These are phyloP conservation scores for Lobosporangium transversale DNA, from an alignment of 192 early-diverging fungal species.

Conservation along the genomic window DNA sequence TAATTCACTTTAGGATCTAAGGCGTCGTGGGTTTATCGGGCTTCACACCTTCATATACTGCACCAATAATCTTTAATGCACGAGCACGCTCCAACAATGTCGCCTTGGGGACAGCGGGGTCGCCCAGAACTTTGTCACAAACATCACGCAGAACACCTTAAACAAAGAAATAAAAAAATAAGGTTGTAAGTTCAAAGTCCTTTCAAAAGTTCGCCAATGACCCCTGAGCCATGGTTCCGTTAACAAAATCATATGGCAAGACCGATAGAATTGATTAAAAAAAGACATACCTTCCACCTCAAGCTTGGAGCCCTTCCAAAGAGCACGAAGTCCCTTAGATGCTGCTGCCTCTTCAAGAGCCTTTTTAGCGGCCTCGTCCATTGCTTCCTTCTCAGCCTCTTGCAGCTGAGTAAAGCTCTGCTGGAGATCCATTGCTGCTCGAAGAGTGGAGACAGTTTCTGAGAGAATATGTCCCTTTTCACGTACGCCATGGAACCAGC, in stretches of 20 bases:
- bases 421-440: constrained; percentile 94
- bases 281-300: constrained; percentile 81
- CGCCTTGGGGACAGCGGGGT: constrained; percentile 67
- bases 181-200: not conserved
- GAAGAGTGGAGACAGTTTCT: constrained; percentile 91
- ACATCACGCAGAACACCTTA: constrained; percentile 86
- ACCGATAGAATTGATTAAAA: not conserved
- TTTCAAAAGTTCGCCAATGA: too few species aligned
- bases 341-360: constrained; percentile 77
- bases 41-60: constrained; percentile 80
- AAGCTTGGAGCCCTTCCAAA: constrained; percentile 94
- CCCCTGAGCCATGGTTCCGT: not conserved
- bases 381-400: constrained; percentile 87
- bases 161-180: not conserved
- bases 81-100: constrained; percentile 72
- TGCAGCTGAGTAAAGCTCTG: constrained; percentile 89
- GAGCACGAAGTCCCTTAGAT: constrained; percentile 81
- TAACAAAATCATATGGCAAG: too few species aligned
- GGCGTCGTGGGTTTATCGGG: constrained; percentile 57
- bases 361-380: constrained; percentile 71
- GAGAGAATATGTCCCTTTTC: constrained; percentile 94
- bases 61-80: constrained; percentile 87
- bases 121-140: constrained; percentile 85
- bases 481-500: constrained; percentile 74
- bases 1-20: too few species aligned